Base-by-base conservation (phyloP, 1,284 basidiomycete genomes). In the Neolentinus lepideus region DNA sequence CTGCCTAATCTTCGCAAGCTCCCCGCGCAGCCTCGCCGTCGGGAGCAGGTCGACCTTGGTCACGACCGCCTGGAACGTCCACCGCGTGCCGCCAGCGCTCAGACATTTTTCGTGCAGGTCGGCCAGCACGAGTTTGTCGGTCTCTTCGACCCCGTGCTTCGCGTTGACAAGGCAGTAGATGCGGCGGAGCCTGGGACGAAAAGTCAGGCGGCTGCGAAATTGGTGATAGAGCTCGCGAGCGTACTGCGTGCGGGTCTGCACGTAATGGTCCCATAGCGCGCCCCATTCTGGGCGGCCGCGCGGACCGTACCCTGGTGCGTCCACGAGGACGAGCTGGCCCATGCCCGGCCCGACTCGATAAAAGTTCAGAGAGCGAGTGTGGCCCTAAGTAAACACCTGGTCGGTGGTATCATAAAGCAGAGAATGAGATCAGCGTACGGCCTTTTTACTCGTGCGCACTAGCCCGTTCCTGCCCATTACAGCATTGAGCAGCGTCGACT, bases 251-350 rank as follows among this genome's bases (percentile, higher is more conserved):
- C 88, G 79, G 27, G 69, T 78, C 51, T 74, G 64, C 16, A 88
- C 60, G 63, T 90, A 90, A 48, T 79, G 68, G 54, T 85, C 74
- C 66, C 90, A 88, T 1, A 88, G 61, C 33, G 71, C 62, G 1
- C 88, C 88, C 88, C 88, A 90, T 68, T 88, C 84, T 25, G 76
- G 75, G 48, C 85, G 76, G 10, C 88, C 88, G 54, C 86, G 75
- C n/a, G 74, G 67, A 50, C 88, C 88, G 63, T 90, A 91, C 6
- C 88, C 88, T 2, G 88, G 88, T 9, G 88, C 78, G 61, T 91
- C 88, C 4, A 90, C 88, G 1, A 91, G 69, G 21, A 89, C 64
- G 25, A 88, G 73, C 33, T 79, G 75, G 31, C 80, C 80, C 11
- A 79, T 78, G 14, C 71, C 68, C 4, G 71, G 61, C 2, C 84